phyloP scores from a whole-genome alignment of 192 early-diverging fungal genomes.

The Coemansia aciculifera region DNA sequence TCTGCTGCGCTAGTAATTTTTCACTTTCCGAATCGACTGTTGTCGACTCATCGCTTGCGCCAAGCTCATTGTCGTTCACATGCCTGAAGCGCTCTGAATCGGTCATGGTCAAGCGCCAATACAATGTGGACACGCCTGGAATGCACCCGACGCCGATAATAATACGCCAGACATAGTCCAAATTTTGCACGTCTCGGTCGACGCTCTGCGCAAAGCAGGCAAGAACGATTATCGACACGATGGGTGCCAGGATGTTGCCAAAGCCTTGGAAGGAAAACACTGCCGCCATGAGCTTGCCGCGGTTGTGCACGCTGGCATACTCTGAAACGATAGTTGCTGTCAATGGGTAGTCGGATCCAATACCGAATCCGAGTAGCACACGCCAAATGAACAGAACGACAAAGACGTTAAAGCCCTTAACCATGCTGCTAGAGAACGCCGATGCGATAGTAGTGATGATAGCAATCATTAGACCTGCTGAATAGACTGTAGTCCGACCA shows the following conservation, averaged over 20 bases:
- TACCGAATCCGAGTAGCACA: constrained; percentile 84
- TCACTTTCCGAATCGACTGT: constrained; percentile 38
- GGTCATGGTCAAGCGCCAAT: constrained; percentile 87
- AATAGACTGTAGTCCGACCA: constrained; percentile 88
- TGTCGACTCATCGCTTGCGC: not conserved
- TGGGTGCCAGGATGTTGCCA: constrained; percentile 76
- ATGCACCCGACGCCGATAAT: constrained; percentile 79
- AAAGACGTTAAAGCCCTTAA: constrained; percentile 63
- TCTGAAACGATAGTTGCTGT: constrained; percentile 91
- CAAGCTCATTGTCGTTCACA: not conserved
- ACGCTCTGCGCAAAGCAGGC: constrained; percentile 68
- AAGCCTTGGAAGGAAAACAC: constrained; percentile 94
- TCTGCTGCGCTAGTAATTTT: constrained; percentile 40
- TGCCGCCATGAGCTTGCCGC: constrained; percentile 84
- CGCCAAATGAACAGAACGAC: constrained; percentile 81
- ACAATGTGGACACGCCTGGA: constrained; percentile 80
- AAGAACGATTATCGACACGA: constrained; percentile 70
- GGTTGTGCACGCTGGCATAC: constrained; percentile 72
- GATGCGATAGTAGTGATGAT: constrained; percentile 81
- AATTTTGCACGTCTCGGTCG: constrained; percentile 56
- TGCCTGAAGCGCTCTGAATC: constrained; percentile 84
- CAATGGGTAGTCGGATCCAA: constrained; percentile 92
- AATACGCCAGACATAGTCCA: constrained; percentile 91
- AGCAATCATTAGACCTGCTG: constrained; percentile 84
- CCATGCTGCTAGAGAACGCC: constrained; percentile 68